A percentile compares a stretch with the other conserved stretches of the same genome.
phyloP scores from a whole-genome alignment of 2,329 filamentous ascomycete genomes.

The Blastomyces emzantsi region DNA sequence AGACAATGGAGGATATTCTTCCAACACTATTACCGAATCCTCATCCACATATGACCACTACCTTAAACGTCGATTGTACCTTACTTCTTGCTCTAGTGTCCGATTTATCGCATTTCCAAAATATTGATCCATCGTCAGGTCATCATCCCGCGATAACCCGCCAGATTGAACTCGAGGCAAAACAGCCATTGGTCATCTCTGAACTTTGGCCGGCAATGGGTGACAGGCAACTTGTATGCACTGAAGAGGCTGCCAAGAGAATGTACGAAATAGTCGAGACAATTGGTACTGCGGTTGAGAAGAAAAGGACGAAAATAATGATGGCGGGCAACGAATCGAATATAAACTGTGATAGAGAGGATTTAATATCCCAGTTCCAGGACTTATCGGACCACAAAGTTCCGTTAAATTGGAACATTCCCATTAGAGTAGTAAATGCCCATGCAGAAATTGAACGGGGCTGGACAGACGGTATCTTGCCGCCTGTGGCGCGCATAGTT shows the following conservation, averaged over 20 bases:
- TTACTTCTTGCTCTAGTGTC: conserved; percentile 64
- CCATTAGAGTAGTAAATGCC: conserved; percentile 49
- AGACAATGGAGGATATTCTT: conserved; percentile 19
- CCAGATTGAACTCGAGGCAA: conserved; percentile 56
- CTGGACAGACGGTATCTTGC: conserved; percentile 34
- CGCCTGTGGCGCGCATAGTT: conserved; percentile 37
- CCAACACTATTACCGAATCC: conserved; percentile 32
- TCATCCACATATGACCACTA: conserved; percentile 35
- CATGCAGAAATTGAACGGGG: conserved; percentile 32
- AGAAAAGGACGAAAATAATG: conserved; percentile 50
- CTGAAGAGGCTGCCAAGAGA: conserved; percentile 53
- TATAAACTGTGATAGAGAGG: conserved; percentile 24
- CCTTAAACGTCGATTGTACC: conserved; percentile 47
- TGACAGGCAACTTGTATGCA: conserved; percentile 54
- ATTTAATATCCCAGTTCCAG: conserved; percentile 33
- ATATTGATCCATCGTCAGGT: conserved; percentile 40
- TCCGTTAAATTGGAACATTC: conserved; percentile 49
- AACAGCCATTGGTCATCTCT: conserved; percentile 51
- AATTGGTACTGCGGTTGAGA: conserved; percentile 55
- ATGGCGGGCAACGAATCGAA: conserved; percentile 47
- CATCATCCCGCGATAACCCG: conserved; percentile 53
- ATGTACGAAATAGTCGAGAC: conserved; percentile 58
- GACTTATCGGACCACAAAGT: conserved; percentile 46
- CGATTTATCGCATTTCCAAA: conserved; percentile 56
- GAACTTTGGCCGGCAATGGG: conserved; percentile 55